Evolutionary conservation across 2,329 filamentous ascomycete species (phyloP).

Genomic region (Exserohilum turcica): DNA sequence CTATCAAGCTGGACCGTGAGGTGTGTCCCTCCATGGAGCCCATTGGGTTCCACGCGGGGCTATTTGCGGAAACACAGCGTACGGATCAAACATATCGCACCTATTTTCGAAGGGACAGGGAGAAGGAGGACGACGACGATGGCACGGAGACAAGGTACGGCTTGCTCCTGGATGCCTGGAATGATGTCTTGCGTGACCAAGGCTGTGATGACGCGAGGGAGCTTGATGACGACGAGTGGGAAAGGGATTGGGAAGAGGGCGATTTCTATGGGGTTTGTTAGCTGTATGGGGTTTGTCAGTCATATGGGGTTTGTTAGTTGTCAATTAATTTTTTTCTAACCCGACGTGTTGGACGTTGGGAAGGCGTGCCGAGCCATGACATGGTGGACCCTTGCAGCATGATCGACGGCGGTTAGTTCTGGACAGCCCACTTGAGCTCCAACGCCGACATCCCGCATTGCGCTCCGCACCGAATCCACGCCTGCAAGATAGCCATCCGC

Average conservation of each 20-base stretch:
- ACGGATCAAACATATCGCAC: not conserved
- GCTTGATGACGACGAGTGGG: not conserved
- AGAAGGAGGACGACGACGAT: not conserved
- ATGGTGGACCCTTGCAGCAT: conserved; percentile 16
- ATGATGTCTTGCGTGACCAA: not conserved
- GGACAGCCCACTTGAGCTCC: conserved; percentile 4
- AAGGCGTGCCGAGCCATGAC: conserved; percentile 14
- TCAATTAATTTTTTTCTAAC: no score
- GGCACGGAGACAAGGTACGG: not conserved
- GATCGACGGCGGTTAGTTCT: conserved; percentile 19
- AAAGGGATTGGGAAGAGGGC: not conserved
- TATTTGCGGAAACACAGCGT: not conserved
- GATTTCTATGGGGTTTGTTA: not conserved
- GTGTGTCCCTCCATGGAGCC: no score
- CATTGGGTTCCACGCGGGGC: no score
- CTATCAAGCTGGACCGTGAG: not conserved
- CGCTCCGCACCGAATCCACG: not conserved
- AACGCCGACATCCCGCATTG: conserved; percentile 7
- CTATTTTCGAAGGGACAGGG: not conserved
- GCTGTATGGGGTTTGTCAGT: not conserved
- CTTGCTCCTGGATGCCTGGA: not conserved
- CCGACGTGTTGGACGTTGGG: not conserved
- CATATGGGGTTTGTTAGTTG: no score
- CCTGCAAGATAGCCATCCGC: not conserved
- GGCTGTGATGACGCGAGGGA: not conserved